Conservation (phyloP, 1,284 basidiomycete species). For the Cutaneotrichosporon sp. region DNA sequence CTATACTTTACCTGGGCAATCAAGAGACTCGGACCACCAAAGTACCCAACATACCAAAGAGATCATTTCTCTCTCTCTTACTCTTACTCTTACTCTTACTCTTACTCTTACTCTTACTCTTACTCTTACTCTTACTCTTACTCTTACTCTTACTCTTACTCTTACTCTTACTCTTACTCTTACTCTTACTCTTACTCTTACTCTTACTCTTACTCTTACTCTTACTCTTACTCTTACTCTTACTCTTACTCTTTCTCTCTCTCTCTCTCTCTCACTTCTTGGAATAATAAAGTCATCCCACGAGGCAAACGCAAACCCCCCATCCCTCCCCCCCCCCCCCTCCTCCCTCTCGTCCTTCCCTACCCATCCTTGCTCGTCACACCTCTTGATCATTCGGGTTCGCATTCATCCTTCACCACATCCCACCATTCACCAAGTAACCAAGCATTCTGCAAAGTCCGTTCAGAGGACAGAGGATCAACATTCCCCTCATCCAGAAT, state of each 20-base stretch:
- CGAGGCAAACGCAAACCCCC: background rate
- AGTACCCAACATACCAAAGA: no score
- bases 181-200: background rate
- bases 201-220: background rate
- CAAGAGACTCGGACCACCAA: background rate
- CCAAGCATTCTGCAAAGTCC: background rate
- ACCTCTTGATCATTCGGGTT: background rate
- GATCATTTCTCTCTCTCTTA: background rate
- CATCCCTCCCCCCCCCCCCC: background rate
- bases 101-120: background rate
- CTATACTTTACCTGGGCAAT: background rate
- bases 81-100: background rate
- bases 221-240: no score
- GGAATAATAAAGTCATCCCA: no score
- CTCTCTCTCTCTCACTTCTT: background rate
- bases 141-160: background rate
- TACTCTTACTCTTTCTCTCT: background rate
- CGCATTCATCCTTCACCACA: background rate
- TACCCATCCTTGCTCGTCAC: no score
- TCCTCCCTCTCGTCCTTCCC: background rate
- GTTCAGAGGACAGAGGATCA: no score
- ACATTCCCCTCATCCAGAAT: background rate
- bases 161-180: background rate
- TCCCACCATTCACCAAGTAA: background rate
- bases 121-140: background rate